phyloP scores from a whole-genome alignment of 306 rosid species.

The Gynostemma pentaphyllum region DNA sequence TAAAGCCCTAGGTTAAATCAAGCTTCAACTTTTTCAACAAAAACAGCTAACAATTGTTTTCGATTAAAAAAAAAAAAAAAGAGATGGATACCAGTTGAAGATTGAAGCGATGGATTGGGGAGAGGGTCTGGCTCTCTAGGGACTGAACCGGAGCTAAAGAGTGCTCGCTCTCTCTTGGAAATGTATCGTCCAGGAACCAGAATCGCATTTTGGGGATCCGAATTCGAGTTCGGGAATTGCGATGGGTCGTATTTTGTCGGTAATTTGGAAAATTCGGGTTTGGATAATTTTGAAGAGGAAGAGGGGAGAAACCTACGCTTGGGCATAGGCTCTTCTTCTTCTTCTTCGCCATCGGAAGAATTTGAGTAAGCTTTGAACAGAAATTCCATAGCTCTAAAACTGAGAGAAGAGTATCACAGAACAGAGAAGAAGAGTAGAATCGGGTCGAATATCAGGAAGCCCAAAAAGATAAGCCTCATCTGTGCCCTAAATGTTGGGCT shows the following conservation, averaged over 20 bases:
- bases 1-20: not conserved
- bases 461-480: not conserved
- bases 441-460: not conserved
- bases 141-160: conserved; percentile 11
- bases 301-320: conserved; percentile 6
- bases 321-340: conserved; percentile 25
- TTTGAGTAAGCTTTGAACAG: conserved; percentile 39
- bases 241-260: not conserved
- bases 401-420: not conserved
- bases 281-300: conserved; percentile 12
- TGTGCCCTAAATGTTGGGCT: not conserved
- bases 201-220: conserved; percentile 14
- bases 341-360: conserved; percentile 38
- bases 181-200: conserved; percentile 54
- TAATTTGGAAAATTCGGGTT: conserved; percentile 9
- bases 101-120: conserved; percentile 16
- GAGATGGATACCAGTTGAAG: conserved; percentile 31
- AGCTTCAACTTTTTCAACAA: not conserved
- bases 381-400: conserved; percentile 38
- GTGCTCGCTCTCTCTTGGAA: conserved; percentile 73
- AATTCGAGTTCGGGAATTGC: conserved; percentile 4
- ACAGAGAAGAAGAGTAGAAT: too few species aligned
- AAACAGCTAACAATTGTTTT: not conserved
- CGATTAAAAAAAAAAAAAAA: not conserved
- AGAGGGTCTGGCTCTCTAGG: conserved; percentile 18